Conservation (phyloP, 2,329 filamentous ascomycete genomes). For the Colletotrichum salicis region DNA sequence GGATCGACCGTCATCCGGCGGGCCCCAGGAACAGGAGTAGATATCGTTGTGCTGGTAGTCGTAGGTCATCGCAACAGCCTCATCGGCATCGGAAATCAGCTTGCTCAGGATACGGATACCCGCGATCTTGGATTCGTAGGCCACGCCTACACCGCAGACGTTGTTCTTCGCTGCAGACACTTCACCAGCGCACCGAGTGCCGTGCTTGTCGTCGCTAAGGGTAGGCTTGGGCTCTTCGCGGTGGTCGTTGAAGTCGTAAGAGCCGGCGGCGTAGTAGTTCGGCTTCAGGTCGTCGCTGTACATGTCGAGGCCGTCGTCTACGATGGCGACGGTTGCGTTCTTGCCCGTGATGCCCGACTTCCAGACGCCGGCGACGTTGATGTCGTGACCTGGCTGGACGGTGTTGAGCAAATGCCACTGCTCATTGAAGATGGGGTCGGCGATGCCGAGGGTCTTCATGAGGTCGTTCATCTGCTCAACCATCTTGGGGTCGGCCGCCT, state of each 20-base stretch:
- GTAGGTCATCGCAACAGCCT: conserved; percentile 93
- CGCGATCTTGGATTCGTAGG: conserved; percentile 89
- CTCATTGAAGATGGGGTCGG: conserved; percentile 89
- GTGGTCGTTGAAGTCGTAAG: conserved; percentile 95
- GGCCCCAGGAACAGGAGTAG: conserved; percentile 99
- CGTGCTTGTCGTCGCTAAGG: conserved; percentile 88
- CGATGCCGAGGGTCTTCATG: conserved; percentile 75
- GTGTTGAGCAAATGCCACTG: conserved; percentile 97
- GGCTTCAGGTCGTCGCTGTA: conserved; percentile 90
- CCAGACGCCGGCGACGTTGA: conserved; percentile 97
- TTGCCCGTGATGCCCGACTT: conserved; percentile 88
- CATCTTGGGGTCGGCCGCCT: conserved; percentile 51
- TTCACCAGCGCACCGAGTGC: conserved; percentile 94
- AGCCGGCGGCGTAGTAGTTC: conserved; percentile 94
- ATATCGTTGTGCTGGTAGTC: conserved; percentile 92
- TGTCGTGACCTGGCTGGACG: conserved; percentile 83
- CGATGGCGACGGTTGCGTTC: conserved; percentile 89
- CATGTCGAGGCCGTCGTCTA: conserved; percentile 97
- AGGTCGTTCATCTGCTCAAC: conserved; percentile 69
- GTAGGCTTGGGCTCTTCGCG: conserved; percentile 80
- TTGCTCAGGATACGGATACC: conserved; percentile 94
- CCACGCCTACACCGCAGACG: conserved; percentile 94
- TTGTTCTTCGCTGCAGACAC: conserved; percentile 92
- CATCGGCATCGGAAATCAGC: conserved; percentile 89
- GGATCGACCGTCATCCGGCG: conserved; percentile 88